Base-by-base conservation (phyloP, 164 flowering plant genomes). In the Liquidambar formosana region DNA sequence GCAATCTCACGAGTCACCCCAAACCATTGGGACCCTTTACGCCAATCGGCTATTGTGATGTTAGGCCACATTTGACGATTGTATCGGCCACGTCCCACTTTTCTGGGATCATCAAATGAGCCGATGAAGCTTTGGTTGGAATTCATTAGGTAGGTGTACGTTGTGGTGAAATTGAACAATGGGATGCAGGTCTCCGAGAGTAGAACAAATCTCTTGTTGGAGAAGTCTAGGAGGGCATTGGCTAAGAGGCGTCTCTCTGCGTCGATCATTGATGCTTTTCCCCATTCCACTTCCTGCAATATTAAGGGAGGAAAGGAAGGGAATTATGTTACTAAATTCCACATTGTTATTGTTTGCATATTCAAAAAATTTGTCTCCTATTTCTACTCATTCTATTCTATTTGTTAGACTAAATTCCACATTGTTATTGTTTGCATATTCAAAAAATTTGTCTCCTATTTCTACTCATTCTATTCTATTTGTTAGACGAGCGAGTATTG, bases 11-110 rank as follows among this genome's bases (percentile, higher is more conserved):
- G 79, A 56, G 65, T 43, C 9, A 79, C 67, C 57, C 81, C 88
- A 44, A 88, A 82, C 92, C 92, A 88, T 22, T 85, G 92, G 0
- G 86, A 81, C n/a, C 92, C 92, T 67, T 88, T 86, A 1, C 88
- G 79, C 92, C 92, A 88, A 0, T 84, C 70, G 0, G 60, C 10
- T 9, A 86, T 52, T 4, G 69, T 45, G 9, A 88, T 64, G 0
- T 27, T 10, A 0, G 92, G 90, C 54, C 6, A 21, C 92, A 88
- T 86, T 21, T 21, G 52, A 0, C 45, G 65, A 69, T 79, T 81
- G 80, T 84, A 88, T 14, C 92, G 64, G 13, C 90, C 90, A 0
- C 88, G 88, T 3, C 90, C 88, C 0, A 61, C 71, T 10, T 63
- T 68, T 6, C 84, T 49, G 0, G 86, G 87, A 33, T 76, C 80